Percentiles rank a stretch among this genome's conserved stretches.
Conservation (phyloP, 495 filamentous ascomycete genomes). For the Aspergillus conjunctus region DNA sequence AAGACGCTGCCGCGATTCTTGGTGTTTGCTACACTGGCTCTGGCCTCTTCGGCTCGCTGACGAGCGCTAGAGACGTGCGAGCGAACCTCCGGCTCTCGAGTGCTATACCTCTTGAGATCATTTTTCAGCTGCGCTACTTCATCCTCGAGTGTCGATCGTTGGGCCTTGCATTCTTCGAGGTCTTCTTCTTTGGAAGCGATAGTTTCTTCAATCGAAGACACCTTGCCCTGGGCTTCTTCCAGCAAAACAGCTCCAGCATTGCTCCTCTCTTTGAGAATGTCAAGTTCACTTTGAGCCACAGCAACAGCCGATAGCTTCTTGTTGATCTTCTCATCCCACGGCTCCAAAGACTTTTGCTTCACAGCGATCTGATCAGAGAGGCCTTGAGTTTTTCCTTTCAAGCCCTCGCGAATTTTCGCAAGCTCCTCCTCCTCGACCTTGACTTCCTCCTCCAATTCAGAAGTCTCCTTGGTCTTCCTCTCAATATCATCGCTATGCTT, state of each 20-base stretch:
- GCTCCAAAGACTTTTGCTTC: conserved; percentile 93
- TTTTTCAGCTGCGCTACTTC: conserved; percentile 69
- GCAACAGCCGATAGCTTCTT: conserved; percentile 91
- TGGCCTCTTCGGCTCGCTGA: conserved; percentile 93
- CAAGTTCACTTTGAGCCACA: conserved; percentile 89
- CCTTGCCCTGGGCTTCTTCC: conserved; percentile 81
- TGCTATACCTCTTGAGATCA: conserved; percentile 68
- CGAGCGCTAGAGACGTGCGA: conserved; percentile 81
- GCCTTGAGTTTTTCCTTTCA: conserved; percentile 94
- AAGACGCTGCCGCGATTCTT: conserved; percentile 94
- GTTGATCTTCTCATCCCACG: conserved; percentile 96
- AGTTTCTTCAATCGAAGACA: conserved; percentile 68
- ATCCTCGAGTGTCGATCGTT: conserved; percentile 71
- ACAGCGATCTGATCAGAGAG: conserved; percentile 88
- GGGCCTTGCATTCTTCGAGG: conserved; percentile 71
- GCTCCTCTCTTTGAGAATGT: conserved; percentile 84
- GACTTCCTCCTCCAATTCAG: conserved; percentile 70
- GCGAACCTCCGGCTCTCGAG: conserved; percentile 78
- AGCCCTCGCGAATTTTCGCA: conserved; percentile 70
- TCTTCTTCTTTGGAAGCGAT: conserved; percentile 70
- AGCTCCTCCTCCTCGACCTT: conserved; percentile 81
- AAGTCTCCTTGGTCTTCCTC: conserved; percentile 69
- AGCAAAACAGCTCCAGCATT: conserved; percentile 82
- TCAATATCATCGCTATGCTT: conserved; percentile 77
- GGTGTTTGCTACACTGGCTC: conserved; percentile 80